Evolutionary conservation across 2,329 filamentous ascomycete species (phyloP), one percentile per base, ranked within the genome.

Genomic region (Hansfordia pulvinata): DNA sequence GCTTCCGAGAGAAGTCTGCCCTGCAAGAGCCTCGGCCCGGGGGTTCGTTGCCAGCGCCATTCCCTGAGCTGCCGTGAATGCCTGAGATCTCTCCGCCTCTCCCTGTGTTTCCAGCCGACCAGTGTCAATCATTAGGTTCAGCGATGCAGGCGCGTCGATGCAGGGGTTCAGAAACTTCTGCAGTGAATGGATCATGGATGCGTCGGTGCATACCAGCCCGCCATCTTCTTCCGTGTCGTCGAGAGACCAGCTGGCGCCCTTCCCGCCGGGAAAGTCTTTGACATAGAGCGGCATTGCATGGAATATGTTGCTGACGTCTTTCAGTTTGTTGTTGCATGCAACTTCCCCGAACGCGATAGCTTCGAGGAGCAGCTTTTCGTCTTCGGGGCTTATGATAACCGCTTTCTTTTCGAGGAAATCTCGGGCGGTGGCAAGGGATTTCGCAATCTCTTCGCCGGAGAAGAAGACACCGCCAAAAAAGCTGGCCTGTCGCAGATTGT

Each of bases 401-500:
- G 63, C 60, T 16, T 69, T 62, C 29, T 78, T 71, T 2, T 53
- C 47, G 9, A 93, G 43, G 39, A 93, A 93, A 19, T 60, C 60
- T 27, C 66, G 58, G 1, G 78, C 76, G 18, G 72, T 74, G 16
- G 78, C 62, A 1, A 90, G 49, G 0, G 80, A 69, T 16, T 60
- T 69, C 3, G 50, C 34, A 3, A 93, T 67, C 30, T 85, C 72
- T 1, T 60, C 54, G 0, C 57, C 50, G 0, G 71, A 69, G 40
- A 79, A 85, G 25, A 85, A 86, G 0, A 77, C 77, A 53, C 82
- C 86, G 8, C 71, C 74, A 49, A 88, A 92, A 43, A 93, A 93
- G 25, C 80, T 83, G 6, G 82, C 76, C 43, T 90, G 79, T 11
- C 83, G 71, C 23, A 93, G 50, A 42, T 94, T 93, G 29, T 64